Evolutionary conservation across 352 stramenopile genomes (phyloP).

Genomic region (Pythium phragmitis): DNA sequence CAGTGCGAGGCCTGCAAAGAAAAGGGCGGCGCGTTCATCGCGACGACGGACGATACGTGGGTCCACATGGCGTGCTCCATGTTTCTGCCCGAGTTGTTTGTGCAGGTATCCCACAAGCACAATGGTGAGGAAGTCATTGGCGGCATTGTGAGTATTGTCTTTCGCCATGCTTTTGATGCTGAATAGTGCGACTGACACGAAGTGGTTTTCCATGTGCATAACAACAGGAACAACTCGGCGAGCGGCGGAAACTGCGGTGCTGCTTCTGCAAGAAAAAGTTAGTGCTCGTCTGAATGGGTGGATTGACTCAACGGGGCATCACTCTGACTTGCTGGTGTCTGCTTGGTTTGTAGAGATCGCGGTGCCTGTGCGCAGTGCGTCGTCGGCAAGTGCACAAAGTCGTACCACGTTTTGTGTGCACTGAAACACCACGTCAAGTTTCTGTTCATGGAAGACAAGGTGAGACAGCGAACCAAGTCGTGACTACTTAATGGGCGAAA

Average conservation of each 20-base stretch:
- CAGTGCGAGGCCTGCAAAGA: constrained; percentile 50
- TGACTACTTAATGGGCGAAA: neutral
- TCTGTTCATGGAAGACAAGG: constrained; percentile 57
- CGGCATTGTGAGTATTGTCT: constrained; percentile 35
- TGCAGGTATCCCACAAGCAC: constrained; percentile 31
- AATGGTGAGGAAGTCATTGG: constrained; percentile 57
- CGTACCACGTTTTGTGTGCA: constrained; percentile 73
- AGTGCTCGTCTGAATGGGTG: constrained; percentile 10
- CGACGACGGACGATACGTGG: constrained; percentile 49
- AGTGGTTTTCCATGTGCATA: too few species aligned
- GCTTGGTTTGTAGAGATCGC: constrained; percentile 42
- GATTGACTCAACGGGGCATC: neutral
- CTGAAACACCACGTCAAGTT: constrained; percentile 61
- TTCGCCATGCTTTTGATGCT: neutral
- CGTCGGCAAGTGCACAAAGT: constrained; percentile 64
- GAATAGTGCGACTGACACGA: neutral
- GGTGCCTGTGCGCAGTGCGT: constrained; percentile 72
- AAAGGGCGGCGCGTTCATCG: constrained; percentile 57
- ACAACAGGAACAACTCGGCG: constrained; percentile 40
- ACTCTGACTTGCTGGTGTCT: constrained; percentile 5
- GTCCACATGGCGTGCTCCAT: constrained; percentile 79
- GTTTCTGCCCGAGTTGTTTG: constrained; percentile 73
- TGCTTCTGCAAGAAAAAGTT: constrained; percentile 72
- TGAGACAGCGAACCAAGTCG: constrained; percentile 13
- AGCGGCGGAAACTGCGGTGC: constrained; percentile 60